A percentile compares a stretch with the other conserved stretches of the same genome.
These are phyloP conservation scores for Dichomitus squalens DNA, from an alignment of 1,284 basidiomycete species.

Conservation along the genomic window DNA sequence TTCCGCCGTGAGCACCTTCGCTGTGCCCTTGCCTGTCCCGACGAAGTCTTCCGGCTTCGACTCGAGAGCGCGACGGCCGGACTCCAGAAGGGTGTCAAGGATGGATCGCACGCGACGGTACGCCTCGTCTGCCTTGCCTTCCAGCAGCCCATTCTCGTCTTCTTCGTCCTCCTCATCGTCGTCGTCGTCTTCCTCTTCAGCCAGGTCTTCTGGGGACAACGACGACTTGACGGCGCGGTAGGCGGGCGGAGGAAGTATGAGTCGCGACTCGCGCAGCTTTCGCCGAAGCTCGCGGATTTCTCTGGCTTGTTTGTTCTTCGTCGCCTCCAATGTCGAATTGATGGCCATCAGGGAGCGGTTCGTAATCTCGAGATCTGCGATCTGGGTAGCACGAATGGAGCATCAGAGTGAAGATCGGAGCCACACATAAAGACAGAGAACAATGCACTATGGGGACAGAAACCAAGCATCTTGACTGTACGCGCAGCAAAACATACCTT, in stretches of 20 bases:
- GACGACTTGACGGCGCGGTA: slow-evolving; percentile 59
- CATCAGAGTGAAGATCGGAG: neutral
- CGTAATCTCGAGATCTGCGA: slow-evolving; percentile 82
- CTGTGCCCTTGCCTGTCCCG: slow-evolving; percentile 42
- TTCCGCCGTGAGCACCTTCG: slow-evolving; percentile 73
- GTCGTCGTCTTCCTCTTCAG: slow-evolving; percentile 41
- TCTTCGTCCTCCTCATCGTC: slow-evolving; percentile 44
- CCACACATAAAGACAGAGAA: too few relatives aligned
- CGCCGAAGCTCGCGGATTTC: slow-evolving; percentile 68
- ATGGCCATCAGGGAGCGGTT: slow-evolving; percentile 78
- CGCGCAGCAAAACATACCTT: slow-evolving; percentile 52
- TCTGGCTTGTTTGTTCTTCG: slow-evolving; percentile 75
- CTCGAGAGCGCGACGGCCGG: slow-evolving; percentile 64
- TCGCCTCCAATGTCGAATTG: slow-evolving; percentile 72
- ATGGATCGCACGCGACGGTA: slow-evolving; percentile 62
- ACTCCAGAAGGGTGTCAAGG: slow-evolving; percentile 65
- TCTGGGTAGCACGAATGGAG: slow-evolving; percentile 43
- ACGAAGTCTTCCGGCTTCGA: slow-evolving; percentile 53
- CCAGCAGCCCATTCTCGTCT: slow-evolving; percentile 37
- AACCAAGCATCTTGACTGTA: neutral
- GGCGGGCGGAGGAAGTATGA: slow-evolving; percentile 68
- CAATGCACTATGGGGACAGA: neutral
- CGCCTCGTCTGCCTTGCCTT: slow-evolving; percentile 45
- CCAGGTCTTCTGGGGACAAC: slow-evolving; percentile 40
- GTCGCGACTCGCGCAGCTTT: slow-evolving; percentile 74